Percentiles rank a stretch among this genome's conserved stretches.
phyloP scores from a whole-genome alignment of 202 grass and related monocot species.

The Digitaria exilis region DNA sequence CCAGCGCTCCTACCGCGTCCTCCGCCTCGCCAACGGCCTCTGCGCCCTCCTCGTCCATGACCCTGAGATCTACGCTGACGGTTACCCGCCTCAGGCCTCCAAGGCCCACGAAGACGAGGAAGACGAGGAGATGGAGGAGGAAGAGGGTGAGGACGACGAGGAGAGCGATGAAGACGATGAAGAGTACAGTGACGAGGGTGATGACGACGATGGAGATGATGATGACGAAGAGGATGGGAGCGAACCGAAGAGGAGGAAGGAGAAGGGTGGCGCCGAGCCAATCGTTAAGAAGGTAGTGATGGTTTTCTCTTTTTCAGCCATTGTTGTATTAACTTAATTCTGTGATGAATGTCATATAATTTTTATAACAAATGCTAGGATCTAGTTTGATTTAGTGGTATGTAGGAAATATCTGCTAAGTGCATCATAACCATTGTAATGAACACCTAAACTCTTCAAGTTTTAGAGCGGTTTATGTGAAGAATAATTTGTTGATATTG shows the following conservation, averaged over 20 bases:
- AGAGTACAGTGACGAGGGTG: conserved; percentile 60
- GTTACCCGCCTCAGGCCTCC: conserved; percentile 17
- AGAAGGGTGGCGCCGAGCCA: conserved; percentile 40
- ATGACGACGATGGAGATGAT: conserved; percentile 34
- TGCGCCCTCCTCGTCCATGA: conserved; percentile 80
- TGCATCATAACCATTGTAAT: conserved; percentile 27
- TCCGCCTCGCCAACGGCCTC: conserved; percentile 79
- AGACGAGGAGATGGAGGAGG: conserved; percentile 47
- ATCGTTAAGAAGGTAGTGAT: conserved; percentile 74
- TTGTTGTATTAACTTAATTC: background rate
- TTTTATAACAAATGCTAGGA: background rate
- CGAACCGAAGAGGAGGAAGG: conserved; percentile 58
- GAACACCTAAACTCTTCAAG: background rate
- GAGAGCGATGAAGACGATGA: conserved; percentile 38
- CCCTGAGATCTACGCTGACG: conserved; percentile 84
- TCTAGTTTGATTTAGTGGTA: conserved; percentile 23
- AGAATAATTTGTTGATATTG: conserved; percentile 2
- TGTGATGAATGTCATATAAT: background rate
- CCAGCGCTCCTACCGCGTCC: conserved; percentile 69
- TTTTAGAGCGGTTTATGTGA: background rate
- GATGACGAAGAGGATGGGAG: conserved; percentile 47
- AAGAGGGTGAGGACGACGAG: conserved; percentile 25
- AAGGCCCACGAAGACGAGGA: conserved; percentile 41
- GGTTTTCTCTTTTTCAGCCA: background rate
- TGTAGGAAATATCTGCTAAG: background rate